Base-by-base conservation (phyloP, 1,284 basidiomycete genomes). In the Fomitopsis palustris region DNA sequence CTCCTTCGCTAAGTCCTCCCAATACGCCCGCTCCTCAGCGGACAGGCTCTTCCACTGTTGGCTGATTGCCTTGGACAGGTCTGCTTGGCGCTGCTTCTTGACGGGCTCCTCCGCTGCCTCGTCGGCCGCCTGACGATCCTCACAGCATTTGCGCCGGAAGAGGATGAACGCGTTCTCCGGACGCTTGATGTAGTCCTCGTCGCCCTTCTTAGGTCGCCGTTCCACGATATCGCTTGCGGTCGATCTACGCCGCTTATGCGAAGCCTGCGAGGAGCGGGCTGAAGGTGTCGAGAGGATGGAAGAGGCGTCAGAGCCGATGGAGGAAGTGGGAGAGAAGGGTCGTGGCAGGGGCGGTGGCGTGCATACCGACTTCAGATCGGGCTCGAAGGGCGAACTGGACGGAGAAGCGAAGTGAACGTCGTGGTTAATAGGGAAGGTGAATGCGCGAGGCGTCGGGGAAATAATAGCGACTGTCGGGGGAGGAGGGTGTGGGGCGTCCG, bases 101-200 rank as follows among this genome's bases (percentile, higher is more conserved):
- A 71, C 66, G 33, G 70, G 71, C 16, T 72, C 69, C 39, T 76
- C 72, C 57, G 75, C 73, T 39, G 62, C 62, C 33, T 69, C 73
- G 55, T 74, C 72, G 0, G 70, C 72, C 33, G 74, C 75, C 70
- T 87, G 83, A 43, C 84, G 83, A 56, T 88, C 86, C 72, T 88
- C 85, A 72, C 86, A 88, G 74, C 85, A 87, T 67, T 86, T 83
- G 64, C 88, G 81, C 59, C 88, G 82, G 81, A 90, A 90, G 56
- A 90, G 80, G 70, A 90, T 90, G 78, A 90, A 90, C 23, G 88
- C 88, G 68, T 90, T 90, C 75, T 90, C 88, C 4, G 88, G 88
- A 31, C 88, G 83, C 72, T 90, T 90, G 75, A 90, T 83, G 70
- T 90, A 90, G 71, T 88, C 87, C 58, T 88, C 86, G 72, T 90